A percentile compares a stretch with the other conserved stretches of the same genome.
These are phyloP conservation scores for Pseudocercospora fijiensis DNA, from an alignment of 2,329 filamentous ascomycete genomes.

Conservation along the genomic window DNA sequence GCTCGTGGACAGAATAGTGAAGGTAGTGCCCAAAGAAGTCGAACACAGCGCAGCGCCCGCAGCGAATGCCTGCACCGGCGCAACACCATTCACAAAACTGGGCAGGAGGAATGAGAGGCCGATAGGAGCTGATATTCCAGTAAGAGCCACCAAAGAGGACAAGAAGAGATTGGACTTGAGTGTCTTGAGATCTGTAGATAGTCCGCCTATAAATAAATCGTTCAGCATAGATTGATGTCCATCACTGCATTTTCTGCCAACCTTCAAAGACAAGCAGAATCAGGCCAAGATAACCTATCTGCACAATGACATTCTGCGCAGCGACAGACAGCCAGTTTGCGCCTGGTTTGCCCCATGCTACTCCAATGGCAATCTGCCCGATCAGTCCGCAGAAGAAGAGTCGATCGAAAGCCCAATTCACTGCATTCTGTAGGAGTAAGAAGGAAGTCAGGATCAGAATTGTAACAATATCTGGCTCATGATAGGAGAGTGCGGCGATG, in stretches of 20 bases:
- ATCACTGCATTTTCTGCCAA: conserved; percentile 26
- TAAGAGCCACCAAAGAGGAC: conserved; percentile 62
- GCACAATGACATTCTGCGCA: conserved; percentile 57
- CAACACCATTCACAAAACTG: conserved; percentile 50
- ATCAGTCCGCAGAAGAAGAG: conserved; percentile 57
- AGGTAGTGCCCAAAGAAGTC: conserved; percentile 71
- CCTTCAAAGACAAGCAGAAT: conserved; percentile 71
- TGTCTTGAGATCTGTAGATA: conserved; percentile 55
- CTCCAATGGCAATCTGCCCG: conserved; percentile 68
- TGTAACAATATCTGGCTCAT: conserved; percentile 48
- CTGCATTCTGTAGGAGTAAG: conserved; percentile 40
- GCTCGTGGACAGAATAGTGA: conserved; percentile 63
- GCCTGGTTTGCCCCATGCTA: conserved; percentile 68
- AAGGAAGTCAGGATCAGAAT: conserved; percentile 64
- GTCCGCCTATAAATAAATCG: conserved; percentile 51
- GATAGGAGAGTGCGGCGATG: conserved; percentile 25
- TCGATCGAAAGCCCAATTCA: conserved; percentile 28
- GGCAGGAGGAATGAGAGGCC: conserved; percentile 63
- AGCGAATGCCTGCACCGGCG: conserved; percentile 64
- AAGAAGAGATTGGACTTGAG: conserved; percentile 61
- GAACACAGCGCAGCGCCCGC: conserved; percentile 72
- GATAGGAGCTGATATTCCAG: conserved; percentile 65
- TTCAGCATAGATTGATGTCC: conserved; percentile 3
- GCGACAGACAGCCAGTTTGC: conserved; percentile 57
- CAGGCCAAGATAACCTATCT: conserved; percentile 72